Conservation (phyloP, 2,329 filamentous ascomycete genomes). For the Paraphaeosphaeria sporulosa region DNA sequence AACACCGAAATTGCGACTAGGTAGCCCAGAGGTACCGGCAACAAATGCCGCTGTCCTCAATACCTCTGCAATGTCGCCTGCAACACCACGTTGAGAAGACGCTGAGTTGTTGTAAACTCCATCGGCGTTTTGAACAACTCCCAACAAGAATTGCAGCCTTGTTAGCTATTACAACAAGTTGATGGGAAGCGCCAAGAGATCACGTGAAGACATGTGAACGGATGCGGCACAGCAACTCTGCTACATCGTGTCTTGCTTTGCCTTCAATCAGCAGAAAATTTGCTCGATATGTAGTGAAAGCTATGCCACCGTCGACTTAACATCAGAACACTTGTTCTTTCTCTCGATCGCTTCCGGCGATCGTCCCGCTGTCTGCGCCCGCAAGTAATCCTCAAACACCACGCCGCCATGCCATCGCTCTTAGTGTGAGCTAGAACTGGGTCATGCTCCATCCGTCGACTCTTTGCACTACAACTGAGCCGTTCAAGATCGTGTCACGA, state of each 20-base stretch:
- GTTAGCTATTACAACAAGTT: background rate
- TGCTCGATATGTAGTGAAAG: too few species aligned
- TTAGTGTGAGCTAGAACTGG: background rate
- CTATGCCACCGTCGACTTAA: too few species aligned
- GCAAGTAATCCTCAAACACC: background rate
- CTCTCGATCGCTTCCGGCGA: too few species aligned
- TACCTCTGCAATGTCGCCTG: background rate
- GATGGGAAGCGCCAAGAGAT: background rate
- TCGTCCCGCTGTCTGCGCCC: background rate
- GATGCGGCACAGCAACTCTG: conserved; percentile 7
- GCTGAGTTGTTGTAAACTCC: background rate
- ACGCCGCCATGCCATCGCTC: background rate
- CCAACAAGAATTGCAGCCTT: background rate
- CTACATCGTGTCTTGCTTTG: background rate
- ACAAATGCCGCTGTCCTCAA: background rate
- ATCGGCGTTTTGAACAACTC: background rate
- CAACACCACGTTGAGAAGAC: background rate
- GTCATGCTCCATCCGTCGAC: background rate
- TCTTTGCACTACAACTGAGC: background rate
- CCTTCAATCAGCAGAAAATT: background rate
- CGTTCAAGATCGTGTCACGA: background rate
- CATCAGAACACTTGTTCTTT: background rate
- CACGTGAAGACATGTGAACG: background rate
- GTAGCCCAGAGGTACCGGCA: background rate
- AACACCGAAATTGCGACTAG: background rate